Conservation (phyloP, 1,284 basidiomycete species). For the Ganoderma boninense region DNA sequence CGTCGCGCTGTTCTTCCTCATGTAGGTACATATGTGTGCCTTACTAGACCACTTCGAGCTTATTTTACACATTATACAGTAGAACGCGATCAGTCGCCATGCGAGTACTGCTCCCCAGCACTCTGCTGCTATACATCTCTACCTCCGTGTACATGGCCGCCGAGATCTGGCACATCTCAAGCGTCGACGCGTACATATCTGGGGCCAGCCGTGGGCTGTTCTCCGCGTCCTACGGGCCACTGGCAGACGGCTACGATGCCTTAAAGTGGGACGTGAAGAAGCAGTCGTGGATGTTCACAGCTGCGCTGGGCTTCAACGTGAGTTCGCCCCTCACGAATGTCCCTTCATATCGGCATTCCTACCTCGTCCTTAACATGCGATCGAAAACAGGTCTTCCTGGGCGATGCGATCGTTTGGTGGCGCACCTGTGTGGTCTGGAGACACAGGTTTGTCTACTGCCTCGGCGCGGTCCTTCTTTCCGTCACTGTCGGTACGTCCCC, state of each 20-base stretch:
- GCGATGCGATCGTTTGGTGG: constrained; percentile 18
- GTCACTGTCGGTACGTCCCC: constrained; percentile 6
- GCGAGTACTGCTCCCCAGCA: not conserved
- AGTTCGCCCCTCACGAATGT: not conserved
- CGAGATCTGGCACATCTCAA: constrained; percentile 4
- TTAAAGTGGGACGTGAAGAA: not conserved
- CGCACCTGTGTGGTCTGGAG: constrained; percentile 3
- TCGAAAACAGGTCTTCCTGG: not conserved
- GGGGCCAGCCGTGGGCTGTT: not conserved
- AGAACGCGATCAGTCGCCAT: not conserved
- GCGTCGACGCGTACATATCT: not conserved
- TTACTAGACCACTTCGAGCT: not conserved
- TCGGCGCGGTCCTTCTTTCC: constrained; percentile 1
- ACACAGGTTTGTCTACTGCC: not conserved
- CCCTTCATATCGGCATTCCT: too few relatives aligned
- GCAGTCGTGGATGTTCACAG: constrained; percentile 1
- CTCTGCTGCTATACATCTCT: not conserved
- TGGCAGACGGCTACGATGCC: too few relatives aligned
- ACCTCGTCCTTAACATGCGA: too few relatives aligned
- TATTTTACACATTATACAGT: not conserved
- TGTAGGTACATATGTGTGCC: not conserved
- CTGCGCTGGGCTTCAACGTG: constrained; percentile 5
- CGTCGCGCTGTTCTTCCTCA: not conserved
- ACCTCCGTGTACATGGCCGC: not conserved
- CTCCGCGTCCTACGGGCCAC: not conserved